phyloP scores from a whole-genome alignment of 2,329 filamentous ascomycete species.

The Orbilia brochopaga region DNA sequence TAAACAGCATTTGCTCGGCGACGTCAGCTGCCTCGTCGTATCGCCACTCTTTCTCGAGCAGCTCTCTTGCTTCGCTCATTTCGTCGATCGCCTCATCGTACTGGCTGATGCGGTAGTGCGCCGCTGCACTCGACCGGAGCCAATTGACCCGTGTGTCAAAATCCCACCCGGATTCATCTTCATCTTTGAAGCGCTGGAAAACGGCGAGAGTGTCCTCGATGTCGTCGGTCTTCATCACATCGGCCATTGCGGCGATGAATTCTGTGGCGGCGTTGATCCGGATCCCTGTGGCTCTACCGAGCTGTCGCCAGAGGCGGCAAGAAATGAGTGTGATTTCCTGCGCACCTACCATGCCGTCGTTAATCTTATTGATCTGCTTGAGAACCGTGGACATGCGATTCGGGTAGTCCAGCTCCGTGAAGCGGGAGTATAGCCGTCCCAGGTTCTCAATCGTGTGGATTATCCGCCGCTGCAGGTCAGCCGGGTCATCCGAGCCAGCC shows the following conservation, averaged over 20 bases:
- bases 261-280: constrained; percentile 31
- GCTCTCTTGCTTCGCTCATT: constrained; percentile 18
- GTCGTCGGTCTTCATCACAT: constrained; percentile 37
- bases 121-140: constrained; percentile 21
- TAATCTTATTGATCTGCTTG: constrained; percentile 41
- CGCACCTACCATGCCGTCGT: constrained; percentile 21
- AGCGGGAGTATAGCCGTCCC: constrained; percentile 36
- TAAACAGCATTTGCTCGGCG: constrained; percentile 26
- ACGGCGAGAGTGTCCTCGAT: constrained; percentile 26
- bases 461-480: constrained; percentile 18
- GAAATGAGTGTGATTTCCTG: constrained; percentile 22
- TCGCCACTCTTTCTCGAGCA: constrained; percentile 22
- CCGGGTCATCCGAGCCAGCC: constrained; percentile 1
- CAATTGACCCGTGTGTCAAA: constrained; percentile 27
- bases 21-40: constrained; percentile 11
- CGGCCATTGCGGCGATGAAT: constrained; percentile 37
- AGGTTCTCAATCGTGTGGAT: constrained; percentile 19
- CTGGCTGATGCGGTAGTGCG: constrained; percentile 24
- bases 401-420: constrained; percentile 40
- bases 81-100: constrained; percentile 36
- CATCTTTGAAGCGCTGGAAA: constrained; percentile 35
- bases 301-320: constrained; percentile 32
- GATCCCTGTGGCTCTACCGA: constrained; percentile 30
- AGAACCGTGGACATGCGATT: constrained; percentile 37
- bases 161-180: constrained; percentile 28